These are phyloP conservation scores for Pugionium cornutum DNA, from an alignment of 345 rosid species.

Conservation along the genomic window DNA sequence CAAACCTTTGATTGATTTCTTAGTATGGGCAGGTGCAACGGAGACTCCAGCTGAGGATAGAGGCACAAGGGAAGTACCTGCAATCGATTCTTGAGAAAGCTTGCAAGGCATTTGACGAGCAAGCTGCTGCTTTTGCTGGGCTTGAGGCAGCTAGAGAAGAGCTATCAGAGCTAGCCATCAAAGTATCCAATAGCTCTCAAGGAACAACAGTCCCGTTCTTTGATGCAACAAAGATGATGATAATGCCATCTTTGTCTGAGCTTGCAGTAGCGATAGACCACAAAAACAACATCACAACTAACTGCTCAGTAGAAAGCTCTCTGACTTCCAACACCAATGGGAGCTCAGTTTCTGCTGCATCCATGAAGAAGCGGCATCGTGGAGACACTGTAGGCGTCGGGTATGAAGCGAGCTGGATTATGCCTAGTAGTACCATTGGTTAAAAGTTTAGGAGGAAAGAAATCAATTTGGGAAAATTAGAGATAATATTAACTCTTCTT, in stretches of 20 bases:
- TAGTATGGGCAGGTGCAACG: conserved; percentile 75
- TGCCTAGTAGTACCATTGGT: conserved; percentile 51
- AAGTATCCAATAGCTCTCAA: conserved; percentile 64
- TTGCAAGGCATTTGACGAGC: conserved; percentile 80
- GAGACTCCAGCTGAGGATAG: conserved; percentile 85
- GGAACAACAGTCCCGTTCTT: conserved; percentile 44
- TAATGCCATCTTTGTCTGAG: conserved; percentile 66
- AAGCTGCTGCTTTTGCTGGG: conserved; percentile 63
- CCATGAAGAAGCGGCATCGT: conserved; percentile 65
- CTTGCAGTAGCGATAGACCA: conserved; percentile 66
- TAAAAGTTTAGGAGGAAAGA: conserved; percentile 23
- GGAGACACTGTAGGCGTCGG: conserved; percentile 56
- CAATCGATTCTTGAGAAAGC: conserved; percentile 95
- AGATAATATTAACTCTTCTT: conserved; percentile 27
- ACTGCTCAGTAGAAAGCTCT: conserved; percentile 79
- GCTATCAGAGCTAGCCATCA: conserved; percentile 84
- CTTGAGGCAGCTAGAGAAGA: conserved; percentile 91
- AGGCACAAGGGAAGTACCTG: conserved; percentile 90
- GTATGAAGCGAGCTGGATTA: conserved; percentile 68
- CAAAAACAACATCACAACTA: conserved; percentile 50
- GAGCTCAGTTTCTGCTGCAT: conserved; percentile 53
- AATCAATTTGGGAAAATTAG: conserved; percentile 27
- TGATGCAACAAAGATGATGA: conserved; percentile 52
- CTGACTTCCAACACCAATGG: conserved; percentile 64
- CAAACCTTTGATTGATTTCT: conserved; percentile 30